Conservation (phyloP, 1,139 yeast species). For the Debaryomyces coudertii region DNA sequence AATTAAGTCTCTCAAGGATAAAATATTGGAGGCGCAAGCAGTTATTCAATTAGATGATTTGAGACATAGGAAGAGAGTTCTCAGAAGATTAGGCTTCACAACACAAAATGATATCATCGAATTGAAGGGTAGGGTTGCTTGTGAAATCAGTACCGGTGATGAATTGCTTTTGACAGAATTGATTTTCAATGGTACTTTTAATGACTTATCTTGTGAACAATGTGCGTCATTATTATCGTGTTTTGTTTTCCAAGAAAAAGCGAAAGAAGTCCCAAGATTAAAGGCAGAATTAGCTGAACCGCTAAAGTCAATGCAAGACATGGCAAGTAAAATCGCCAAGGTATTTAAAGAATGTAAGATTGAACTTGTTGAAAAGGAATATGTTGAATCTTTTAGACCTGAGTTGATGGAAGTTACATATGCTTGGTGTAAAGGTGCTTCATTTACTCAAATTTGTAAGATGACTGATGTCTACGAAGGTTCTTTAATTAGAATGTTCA, state of each 20-base stretch:
- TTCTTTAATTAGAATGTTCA: constrained; percentile 88
- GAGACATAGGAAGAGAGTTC: constrained; percentile 87
- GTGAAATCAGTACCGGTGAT: constrained; percentile 96
- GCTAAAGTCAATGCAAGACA: constrained; percentile 78
- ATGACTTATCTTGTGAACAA: constrained; percentile 83
- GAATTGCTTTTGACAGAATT: constrained; percentile 87
- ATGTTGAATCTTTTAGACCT: constrained; percentile 85
- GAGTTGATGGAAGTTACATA: constrained; percentile 96
- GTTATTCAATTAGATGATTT: constrained; percentile 93
- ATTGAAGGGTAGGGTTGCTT: constrained; percentile 91
- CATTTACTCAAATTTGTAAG: constrained; percentile 94
- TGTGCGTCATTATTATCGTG: constrained; percentile 91
- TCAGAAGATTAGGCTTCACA: constrained; percentile 81
- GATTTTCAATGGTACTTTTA: constrained; percentile 93
- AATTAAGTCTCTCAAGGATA: constrained; percentile 61
- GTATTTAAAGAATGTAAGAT: constrained; percentile 86
- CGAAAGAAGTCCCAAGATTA: constrained; percentile 83
- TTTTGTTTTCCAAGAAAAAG: constrained; percentile 95
- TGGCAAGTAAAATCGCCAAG: constrained; percentile 89
- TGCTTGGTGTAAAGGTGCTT: constrained; percentile 96
- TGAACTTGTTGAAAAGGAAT: constrained; percentile 87
- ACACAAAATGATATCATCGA: constrained; percentile 86
- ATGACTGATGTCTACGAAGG: constrained; percentile 99
- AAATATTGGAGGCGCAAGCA: constrained; percentile 82
- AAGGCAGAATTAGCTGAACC: constrained; percentile 91